Percentiles rank a stretch among this genome's conserved stretches.
Conservation (phyloP, 78 protist species). For the Tieghemostelium lacteum region DNA sequence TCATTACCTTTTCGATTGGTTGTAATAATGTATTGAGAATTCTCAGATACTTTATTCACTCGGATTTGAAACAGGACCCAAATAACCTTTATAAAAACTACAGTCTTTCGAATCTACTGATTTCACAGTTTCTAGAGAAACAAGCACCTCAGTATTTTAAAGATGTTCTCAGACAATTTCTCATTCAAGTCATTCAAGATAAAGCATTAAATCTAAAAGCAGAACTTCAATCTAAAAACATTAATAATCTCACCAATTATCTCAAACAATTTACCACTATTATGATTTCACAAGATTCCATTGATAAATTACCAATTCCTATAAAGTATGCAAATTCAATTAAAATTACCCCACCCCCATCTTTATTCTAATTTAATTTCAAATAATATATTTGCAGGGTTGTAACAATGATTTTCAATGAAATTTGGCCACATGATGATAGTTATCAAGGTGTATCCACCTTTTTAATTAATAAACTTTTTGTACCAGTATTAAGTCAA, state of each 20-base stretch:
- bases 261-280: neutral
- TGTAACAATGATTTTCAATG: slow-evolving; percentile 49
- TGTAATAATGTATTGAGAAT: slow-evolving; percentile 53
- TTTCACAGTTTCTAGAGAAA: slow-evolving; percentile 36
- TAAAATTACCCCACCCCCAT: too few relatives aligned
- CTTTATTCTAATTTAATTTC: too few relatives aligned
- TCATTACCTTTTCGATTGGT: slow-evolving; percentile 61
- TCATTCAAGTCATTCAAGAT: slow-evolving; percentile 53
- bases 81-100: slow-evolving; percentile 22
- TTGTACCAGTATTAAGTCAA: slow-evolving; percentile 18
- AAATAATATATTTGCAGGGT: neutral
- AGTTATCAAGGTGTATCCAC: slow-evolving; percentile 29
- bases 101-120: slow-evolving; percentile 27
- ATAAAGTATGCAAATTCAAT: slow-evolving; percentile 20
- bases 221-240: neutral
- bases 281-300: neutral
- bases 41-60: slow-evolving; percentile 42
- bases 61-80: slow-evolving; percentile 13
- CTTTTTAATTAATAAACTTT: slow-evolving; percentile 16
- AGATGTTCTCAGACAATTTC: slow-evolving; percentile 17
- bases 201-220: slow-evolving; percentile 36
- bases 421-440: slow-evolving; percentile 73
- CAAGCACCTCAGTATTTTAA: slow-evolving; percentile 59
- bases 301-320: slow-evolving; percentile 44
- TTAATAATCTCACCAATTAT: neutral